Percentiles rank a stretch among this genome's conserved stretches.
Conservation (phyloP, 768 basidiomycete genomes). For the Auricularia sp. region DNA sequence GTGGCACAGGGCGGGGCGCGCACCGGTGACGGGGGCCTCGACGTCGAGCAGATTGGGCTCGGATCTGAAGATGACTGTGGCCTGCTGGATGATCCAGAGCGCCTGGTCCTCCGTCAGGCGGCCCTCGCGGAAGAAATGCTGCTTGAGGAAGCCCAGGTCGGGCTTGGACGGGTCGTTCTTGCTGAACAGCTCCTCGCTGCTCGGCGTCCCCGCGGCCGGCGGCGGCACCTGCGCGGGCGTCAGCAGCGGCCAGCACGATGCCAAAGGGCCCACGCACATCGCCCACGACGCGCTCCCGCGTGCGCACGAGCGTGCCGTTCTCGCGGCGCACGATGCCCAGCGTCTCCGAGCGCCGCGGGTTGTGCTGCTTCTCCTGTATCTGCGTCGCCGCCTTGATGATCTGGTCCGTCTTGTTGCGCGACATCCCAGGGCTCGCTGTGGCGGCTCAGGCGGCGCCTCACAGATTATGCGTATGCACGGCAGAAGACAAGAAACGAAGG, state of each 20-base stretch:
- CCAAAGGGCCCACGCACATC: constrained; percentile 48
- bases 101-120: constrained; percentile 77
- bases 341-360: constrained; percentile 70
- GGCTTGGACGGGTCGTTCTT: constrained; percentile 31
- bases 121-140: constrained; percentile 85
- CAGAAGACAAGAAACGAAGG: too few species aligned
- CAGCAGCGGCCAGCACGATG: not conserved
- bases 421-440: not conserved
- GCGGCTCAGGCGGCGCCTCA: too few species aligned
- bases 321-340: not conserved
- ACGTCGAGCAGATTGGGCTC: constrained; percentile 86
- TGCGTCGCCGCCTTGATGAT: constrained; percentile 16
- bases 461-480: too few species aligned
- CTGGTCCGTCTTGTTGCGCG: constrained; percentile 6
- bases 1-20: constrained; percentile 15
- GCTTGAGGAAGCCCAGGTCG: constrained; percentile 69
- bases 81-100: constrained; percentile 62
- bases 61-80: constrained; percentile 50
- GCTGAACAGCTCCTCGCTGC: not conserved
- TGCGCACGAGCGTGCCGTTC: constrained; percentile 39
- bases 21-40: constrained; percentile 84
- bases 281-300: constrained; percentile 91
- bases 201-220: not conserved
- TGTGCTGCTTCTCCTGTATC: constrained; percentile 43
- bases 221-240: not conserved